These are phyloP conservation scores for Oryza punctata DNA, from an alignment of 176 grass and related monocot genomes.

Conservation along the genomic window DNA sequence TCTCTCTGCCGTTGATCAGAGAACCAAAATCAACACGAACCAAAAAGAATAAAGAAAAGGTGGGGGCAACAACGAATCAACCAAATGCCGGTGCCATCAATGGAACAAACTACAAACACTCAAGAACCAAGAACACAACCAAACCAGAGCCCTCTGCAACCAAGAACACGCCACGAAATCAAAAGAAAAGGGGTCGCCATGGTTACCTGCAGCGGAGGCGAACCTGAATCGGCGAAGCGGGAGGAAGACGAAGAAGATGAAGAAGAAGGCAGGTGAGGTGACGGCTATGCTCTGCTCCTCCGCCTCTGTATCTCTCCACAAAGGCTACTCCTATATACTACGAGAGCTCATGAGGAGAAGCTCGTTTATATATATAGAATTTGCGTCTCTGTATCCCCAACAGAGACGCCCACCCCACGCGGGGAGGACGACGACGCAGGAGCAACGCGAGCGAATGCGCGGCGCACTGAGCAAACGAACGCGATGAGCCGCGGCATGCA, in stretches of 20 bases:
- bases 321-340: not conserved
- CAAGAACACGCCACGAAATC: not conserved
- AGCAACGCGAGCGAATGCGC: not conserved
- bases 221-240: not conserved
- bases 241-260: not conserved
- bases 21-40: not conserved
- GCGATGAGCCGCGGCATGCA: not conserved
- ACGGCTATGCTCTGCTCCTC: not conserved
- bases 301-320: not conserved
- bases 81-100: slow-evolving; percentile 21
- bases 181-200: not conserved
- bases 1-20: slow-evolving; percentile 18
- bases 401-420: not conserved
- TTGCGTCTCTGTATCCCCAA: not conserved
- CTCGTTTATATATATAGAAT: slow-evolving; percentile 32
- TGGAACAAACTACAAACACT: not conserved
- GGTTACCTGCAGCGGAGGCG: slow-evolving; percentile 1
- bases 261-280: not conserved
- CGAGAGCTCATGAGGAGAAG: not conserved
- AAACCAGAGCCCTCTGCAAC: not conserved
- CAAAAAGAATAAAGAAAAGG: not conserved
- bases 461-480: not conserved
- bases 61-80: not conserved
- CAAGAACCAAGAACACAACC: not conserved
- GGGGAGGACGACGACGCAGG: not conserved